Percentiles rank a stretch among this genome's conserved stretches.
Evolutionary conservation across 148 eudicot species (phyloP).

Genomic region (Diospyros lotus): DNA sequence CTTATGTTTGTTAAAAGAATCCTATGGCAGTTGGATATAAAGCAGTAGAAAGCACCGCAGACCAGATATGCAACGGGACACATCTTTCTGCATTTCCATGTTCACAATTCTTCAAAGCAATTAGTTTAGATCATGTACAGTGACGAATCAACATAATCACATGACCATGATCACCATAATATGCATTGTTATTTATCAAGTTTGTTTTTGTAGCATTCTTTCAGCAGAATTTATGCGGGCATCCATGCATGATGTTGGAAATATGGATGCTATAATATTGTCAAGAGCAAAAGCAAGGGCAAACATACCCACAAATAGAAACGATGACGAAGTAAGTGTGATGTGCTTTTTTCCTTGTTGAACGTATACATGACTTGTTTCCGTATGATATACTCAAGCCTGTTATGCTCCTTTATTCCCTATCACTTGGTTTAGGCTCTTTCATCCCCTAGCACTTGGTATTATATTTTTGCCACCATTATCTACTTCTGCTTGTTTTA

Average conservation of each 20-base stretch:
- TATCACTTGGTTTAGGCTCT: background rate
- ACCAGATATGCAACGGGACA: too few relatives aligned
- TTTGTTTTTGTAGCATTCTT: constrained; percentile 98
- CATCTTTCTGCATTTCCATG: too few relatives aligned
- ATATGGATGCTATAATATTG: constrained; percentile 52
- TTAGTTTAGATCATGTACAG: too few relatives aligned
- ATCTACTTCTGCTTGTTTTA: background rate
- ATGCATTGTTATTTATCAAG: constrained; percentile 48
- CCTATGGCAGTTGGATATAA: too few relatives aligned
- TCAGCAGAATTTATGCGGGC: constrained; percentile 98
- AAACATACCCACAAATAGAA: constrained; percentile 40
- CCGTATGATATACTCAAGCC: too few relatives aligned
- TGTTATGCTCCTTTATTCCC: background rate
- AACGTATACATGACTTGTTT: background rate
- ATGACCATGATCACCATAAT: background rate
- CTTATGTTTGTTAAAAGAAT: too few relatives aligned
- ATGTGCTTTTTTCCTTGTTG: background rate
- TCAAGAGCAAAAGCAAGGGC: constrained; percentile 54
- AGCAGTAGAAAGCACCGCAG: too few relatives aligned
- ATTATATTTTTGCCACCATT: background rate
- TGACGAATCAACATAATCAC: background rate
- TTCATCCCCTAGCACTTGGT: background rate
- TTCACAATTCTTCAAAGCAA: too few relatives aligned
- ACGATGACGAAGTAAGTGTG: constrained; percentile 62
- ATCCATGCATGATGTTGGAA: constrained; percentile 62